phyloP scores from a whole-genome alignment of 306 rosid species.

The Casuarina glauca region DNA sequence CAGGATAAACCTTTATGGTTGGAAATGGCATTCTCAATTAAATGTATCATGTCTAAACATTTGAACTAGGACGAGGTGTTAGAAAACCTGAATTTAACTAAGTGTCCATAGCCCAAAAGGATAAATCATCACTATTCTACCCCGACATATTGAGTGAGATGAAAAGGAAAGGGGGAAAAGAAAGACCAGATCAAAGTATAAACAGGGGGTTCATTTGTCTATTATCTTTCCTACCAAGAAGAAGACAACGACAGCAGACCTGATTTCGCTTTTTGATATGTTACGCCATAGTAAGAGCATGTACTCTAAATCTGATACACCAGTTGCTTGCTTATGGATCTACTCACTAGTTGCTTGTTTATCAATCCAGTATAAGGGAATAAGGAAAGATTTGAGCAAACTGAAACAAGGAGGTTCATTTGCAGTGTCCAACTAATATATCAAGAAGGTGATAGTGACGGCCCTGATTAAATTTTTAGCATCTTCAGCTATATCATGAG shows the following conservation, averaged over 20 bases:
- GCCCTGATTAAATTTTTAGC: too few species aligned
- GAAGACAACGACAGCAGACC: too few species aligned
- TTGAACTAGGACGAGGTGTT: conserved; percentile 3
- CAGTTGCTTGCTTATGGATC: too few species aligned
- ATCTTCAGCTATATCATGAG: too few species aligned
- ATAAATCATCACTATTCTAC: neutral
- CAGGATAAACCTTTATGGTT: conserved; percentile 80
- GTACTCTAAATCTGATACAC: too few species aligned
- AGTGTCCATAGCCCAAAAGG: neutral
- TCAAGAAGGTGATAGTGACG: neutral
- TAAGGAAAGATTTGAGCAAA: neutral
- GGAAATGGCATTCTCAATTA: conserved; percentile 18
- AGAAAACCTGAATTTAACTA: neutral
- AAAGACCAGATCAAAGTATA: neutral
- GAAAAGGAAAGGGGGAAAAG: neutral
- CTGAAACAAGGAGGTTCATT: neutral
- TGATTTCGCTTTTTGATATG: too few species aligned
- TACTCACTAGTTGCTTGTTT: too few species aligned
- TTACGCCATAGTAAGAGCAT: too few species aligned
- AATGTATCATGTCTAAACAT: neutral
- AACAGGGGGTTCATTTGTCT: too few species aligned
- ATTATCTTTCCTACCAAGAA: too few species aligned
- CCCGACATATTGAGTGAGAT: neutral
- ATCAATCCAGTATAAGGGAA: too few species aligned
- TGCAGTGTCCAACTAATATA: neutral